Conservation (phyloP, 2,329 filamentous ascomycete species). For the Pezicula carpinea region DNA sequence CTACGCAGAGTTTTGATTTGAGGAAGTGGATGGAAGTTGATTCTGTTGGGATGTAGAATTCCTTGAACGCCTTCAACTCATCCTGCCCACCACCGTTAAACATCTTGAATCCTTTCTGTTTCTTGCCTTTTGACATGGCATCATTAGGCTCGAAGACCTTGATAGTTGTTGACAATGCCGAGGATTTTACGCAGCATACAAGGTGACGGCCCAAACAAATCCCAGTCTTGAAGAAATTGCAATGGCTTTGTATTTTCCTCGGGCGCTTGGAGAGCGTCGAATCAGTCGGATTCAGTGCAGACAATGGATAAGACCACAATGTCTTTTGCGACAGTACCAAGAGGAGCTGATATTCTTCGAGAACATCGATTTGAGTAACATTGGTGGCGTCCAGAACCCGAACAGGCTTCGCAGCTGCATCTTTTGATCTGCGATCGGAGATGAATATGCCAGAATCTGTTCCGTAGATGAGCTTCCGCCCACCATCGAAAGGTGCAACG, state of each 20-base stretch:
- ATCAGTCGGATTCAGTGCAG: slow-evolving; percentile 81
- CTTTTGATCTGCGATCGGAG: slow-evolving; percentile 84
- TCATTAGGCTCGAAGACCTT: slow-evolving; percentile 99
- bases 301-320: slow-evolving; percentile 80
- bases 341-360: slow-evolving; percentile 91
- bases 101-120: slow-evolving; percentile 96
- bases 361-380: slow-evolving; percentile 91
- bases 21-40: slow-evolving; percentile 98
- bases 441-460: slow-evolving; percentile 93
- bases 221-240: slow-evolving; percentile 97
- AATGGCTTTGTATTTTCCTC: slow-evolving; percentile 95
- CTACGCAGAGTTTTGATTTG: slow-evolving; percentile 93
- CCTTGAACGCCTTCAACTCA: slow-evolving; percentile 93
- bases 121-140: slow-evolving; percentile 86
- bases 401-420: slow-evolving; percentile 66
- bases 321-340: slow-evolving; percentile 92
- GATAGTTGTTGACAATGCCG: slow-evolving; percentile 88
- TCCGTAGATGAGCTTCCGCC: slow-evolving; percentile 88
- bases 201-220: slow-evolving; percentile 92
- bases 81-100: slow-evolving; percentile 82
- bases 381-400: slow-evolving; percentile 80
- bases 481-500: slow-evolving; percentile 90
- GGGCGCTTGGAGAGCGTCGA: slow-evolving; percentile 76
- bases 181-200: slow-evolving; percentile 95
- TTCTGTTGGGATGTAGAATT: slow-evolving; percentile 98